Evolutionary conservation across 352 stramenopile species (phyloP).

Genomic region (Phytophthora ohioensis): DNA sequence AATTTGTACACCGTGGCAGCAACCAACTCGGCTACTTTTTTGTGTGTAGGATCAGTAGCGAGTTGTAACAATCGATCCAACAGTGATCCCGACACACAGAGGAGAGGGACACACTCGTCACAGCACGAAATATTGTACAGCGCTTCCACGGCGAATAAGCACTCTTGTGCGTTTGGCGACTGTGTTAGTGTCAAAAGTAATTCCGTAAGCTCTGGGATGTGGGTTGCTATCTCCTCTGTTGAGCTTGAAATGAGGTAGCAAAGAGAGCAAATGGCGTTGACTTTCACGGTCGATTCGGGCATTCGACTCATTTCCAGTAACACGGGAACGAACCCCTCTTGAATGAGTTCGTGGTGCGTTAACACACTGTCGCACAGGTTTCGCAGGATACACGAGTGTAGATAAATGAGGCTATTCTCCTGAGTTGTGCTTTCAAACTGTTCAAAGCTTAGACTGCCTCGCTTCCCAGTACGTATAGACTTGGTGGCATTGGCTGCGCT

Average conservation of each 20-base stretch:
- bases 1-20: constrained; percentile 70
- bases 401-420: constrained; percentile 46
- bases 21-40: constrained; percentile 58
- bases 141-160: constrained; percentile 64
- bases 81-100: constrained; percentile 46
- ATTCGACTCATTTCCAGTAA: constrained; percentile 71
- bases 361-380: constrained; percentile 80
- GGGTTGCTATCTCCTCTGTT: constrained; percentile 56
- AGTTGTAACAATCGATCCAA: constrained; percentile 55
- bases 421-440: constrained; percentile 3
- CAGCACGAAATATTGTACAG: constrained; percentile 85
- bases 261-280: constrained; percentile 74
- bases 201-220: constrained; percentile 63
- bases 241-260: constrained; percentile 75
- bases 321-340: constrained; percentile 58
- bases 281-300: constrained; percentile 57
- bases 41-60: constrained; percentile 29
- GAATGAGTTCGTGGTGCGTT: constrained; percentile 78
- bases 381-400: constrained; percentile 76
- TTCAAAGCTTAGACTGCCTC: background rate
- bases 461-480: background rate
- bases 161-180: constrained; percentile 38
- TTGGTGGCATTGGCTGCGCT: constrained; percentile 7
- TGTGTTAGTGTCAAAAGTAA: constrained; percentile 61
- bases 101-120: constrained; percentile 63